Base-by-base conservation (phyloP, 2,329 filamentous ascomycete genomes). In the Ceratocystis harringtonii region DNA sequence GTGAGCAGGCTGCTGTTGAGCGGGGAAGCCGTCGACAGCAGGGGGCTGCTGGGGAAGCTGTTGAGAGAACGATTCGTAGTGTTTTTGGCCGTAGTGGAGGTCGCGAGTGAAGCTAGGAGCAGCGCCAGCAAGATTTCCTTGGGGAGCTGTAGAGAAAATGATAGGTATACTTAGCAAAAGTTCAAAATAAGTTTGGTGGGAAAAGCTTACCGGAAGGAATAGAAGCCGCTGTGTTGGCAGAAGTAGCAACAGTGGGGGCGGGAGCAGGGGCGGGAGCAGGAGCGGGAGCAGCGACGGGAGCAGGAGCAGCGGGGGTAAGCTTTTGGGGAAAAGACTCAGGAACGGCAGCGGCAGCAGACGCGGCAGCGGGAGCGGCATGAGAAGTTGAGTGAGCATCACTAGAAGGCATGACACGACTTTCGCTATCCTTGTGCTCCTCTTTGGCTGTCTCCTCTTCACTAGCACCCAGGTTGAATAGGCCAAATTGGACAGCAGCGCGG, bases 401-500 rank as follows among this genome's bases (percentile, higher is more conserved):
- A 32, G 92, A 92, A 68, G 92, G 91, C 73, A 96, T 92, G 69
- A 90, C 86, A 72, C 92, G 87, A 65, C 94, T 97, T 80, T 97
- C 92, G 50, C 92, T 86, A 75, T 97, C 91, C 77, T 99, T 94
- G 68, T 92, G 85, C 72, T 96, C 91, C 69, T 92, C 91, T 72
- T 97, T 94, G 69, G 96, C 89, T 22, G 17, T 15, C 72, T 96
- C 92, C 64, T 91, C 88, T 61, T 92, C 88, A 68, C 83, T 83
- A 64, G 86, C 91, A 73, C 89, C 92, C 72, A 99, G 76, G 72
- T 88, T 95, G 80, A 99, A 90, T 74, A 92, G 95, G 69, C 94
- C 94, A 74, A 99, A 99, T 74, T 97, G 92, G 61, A 99, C 91
- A 62, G 92, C 89, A 70, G 92, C 85, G 71, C 91, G 87, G 74